Percentiles rank a stretch among this genome's conserved stretches.
Evolutionary conservation across 768 basidiomycete species (phyloP).

Genomic region (Suillus fuscotomentosus): DNA sequence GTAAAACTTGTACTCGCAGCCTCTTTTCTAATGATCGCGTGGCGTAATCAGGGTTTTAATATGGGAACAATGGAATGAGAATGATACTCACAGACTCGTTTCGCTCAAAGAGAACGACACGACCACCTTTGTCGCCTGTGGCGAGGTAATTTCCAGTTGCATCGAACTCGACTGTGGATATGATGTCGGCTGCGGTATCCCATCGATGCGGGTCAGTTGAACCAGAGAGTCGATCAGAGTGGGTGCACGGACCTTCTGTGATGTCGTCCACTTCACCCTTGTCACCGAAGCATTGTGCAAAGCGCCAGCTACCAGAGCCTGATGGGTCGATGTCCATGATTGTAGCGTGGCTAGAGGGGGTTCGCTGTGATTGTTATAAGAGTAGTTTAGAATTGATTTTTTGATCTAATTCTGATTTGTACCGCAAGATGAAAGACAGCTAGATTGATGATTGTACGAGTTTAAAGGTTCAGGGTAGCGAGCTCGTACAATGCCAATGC

Average conservation of each 20-base stretch:
- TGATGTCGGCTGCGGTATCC: constrained; percentile 85
- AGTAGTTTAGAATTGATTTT: constrained; percentile 4
- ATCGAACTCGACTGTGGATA: constrained; percentile 99
- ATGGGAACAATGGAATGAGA: constrained; percentile 7
- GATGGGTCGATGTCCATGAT: constrained; percentile 83
- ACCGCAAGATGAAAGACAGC: neutral
- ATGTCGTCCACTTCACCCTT: constrained; percentile 99
- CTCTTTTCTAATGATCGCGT: constrained; percentile 80
- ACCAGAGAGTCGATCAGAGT: constrained; percentile 20
- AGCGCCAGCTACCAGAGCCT: constrained; percentile 91
- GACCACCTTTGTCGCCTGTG: constrained; percentile 98
- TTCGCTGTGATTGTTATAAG: neutral
- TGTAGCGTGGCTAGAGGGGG: constrained; percentile 26
- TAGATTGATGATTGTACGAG: neutral
- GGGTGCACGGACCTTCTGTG: constrained; percentile 77
- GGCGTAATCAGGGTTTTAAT: constrained; percentile 29
- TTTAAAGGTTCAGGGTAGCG: neutral
- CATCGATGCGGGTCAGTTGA: constrained; percentile 12
- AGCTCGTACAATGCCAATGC: constrained; percentile 4
- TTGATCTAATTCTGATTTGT: constrained; percentile 8
- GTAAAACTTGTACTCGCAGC: constrained; percentile 99
- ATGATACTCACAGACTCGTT: constrained; percentile 81
- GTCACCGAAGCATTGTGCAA: constrained; percentile 99
- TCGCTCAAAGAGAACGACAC: constrained; percentile 97
- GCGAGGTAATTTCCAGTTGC: constrained; percentile 99